A percentile compares a stretch with the other conserved stretches of the same genome.
Evolutionary conservation across 2,329 filamentous ascomycete genomes (phyloP).

Genomic region (Ophiognomonia clavigignenti-juglandacearum): DNA sequence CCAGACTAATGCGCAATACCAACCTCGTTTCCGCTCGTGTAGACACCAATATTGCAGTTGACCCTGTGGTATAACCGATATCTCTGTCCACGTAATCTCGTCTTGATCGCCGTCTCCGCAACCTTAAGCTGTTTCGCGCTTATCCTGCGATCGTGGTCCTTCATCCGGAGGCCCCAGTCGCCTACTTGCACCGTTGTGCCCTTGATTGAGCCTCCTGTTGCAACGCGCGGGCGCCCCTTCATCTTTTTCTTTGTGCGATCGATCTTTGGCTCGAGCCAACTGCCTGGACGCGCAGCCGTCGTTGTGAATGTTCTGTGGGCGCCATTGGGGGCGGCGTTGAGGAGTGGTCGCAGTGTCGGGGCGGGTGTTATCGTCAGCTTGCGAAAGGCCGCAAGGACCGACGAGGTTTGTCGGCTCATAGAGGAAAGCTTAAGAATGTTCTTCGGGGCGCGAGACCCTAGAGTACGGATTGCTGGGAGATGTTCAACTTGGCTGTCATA

Average conservation of each 20-base stretch:
- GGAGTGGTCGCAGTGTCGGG: conserved; percentile 33
- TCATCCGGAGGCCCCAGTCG: conserved; percentile 91
- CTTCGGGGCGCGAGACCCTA: conserved; percentile 2
- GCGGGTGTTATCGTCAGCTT: conserved; percentile 40
- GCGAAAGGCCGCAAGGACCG: conserved; percentile 46
- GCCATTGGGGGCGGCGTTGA: conserved; percentile 23
- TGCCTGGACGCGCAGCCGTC: conserved; percentile 53
- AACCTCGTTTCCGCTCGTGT: conserved; percentile 89
- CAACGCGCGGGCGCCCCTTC: conserved; percentile 82
- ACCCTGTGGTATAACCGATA: conserved; percentile 91
- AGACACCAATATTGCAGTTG: conserved; percentile 90
- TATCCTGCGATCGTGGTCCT: conserved; percentile 87
- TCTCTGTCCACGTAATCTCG: conserved; percentile 80
- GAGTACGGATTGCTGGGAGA: not conserved
- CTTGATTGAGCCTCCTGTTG: conserved; percentile 84
- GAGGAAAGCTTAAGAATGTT: not conserved
- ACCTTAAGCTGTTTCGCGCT: conserved; percentile 81
- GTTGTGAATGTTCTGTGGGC: conserved; percentile 66
- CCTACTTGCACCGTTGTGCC: conserved; percentile 96
- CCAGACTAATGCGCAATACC: conserved; percentile 20
- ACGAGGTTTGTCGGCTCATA: conserved; percentile 43
- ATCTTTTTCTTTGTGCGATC: conserved; percentile 81
- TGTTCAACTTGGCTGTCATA: too few species aligned
- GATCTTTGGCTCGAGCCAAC: conserved; percentile 78
- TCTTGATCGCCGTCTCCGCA: conserved; percentile 90